Conservation (phyloP, 192 early-diverging fungal species). For the Jimgerdemannia lactiflua region DNA sequence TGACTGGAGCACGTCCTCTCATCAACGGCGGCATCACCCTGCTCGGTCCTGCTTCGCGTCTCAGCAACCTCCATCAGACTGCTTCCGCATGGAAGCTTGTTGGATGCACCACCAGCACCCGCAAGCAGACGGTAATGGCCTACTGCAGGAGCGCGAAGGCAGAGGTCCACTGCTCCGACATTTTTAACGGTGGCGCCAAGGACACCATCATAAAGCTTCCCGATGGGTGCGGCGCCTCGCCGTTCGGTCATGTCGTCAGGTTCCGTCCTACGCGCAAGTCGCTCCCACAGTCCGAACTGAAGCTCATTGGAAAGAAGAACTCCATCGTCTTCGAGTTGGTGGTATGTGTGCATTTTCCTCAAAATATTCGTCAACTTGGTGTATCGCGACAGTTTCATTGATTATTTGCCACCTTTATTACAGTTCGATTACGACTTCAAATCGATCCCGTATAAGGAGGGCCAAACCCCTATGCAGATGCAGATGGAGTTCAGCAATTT, state of each 20-base stretch:
- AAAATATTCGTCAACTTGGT: background rate
- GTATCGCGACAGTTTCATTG: background rate
- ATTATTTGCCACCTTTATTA: background rate
- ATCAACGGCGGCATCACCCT: background rate
- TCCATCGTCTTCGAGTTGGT: background rate
- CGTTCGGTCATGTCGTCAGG: background rate
- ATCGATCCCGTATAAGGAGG: background rate
- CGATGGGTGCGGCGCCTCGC: background rate
- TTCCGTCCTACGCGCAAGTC: background rate
- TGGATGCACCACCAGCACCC: background rate
- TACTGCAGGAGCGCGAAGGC: background rate
- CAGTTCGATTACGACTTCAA: background rate
- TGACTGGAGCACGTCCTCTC: background rate
- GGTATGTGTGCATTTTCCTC: background rate
- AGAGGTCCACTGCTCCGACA: background rate
- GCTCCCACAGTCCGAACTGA: background rate
- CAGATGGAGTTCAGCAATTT: background rate
- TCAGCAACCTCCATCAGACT: background rate
- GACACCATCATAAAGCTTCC: background rate
- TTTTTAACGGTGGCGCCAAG: background rate
- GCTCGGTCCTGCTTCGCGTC: background rate
- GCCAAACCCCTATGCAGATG: background rate
- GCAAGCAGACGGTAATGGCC: background rate
- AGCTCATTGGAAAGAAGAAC: background rate
- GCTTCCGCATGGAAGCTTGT: background rate